Percentiles rank a stretch among this genome's conserved stretches.
Evolutionary conservation across 192 early-diverging fungal species (phyloP).

Genomic region (Backusella tarrabulga): DNA sequence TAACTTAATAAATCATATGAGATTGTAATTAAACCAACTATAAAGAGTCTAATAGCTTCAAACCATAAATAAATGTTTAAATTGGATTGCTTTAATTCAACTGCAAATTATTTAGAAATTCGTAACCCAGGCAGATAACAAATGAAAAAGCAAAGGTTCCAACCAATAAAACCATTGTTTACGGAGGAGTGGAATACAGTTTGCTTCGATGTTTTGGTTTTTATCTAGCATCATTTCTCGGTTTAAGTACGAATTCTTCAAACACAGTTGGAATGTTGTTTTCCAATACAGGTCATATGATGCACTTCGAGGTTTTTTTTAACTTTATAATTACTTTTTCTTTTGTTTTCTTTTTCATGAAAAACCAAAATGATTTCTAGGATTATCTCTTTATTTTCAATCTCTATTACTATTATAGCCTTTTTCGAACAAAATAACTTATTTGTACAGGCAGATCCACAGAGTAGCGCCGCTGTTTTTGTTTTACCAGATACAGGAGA

Average conservation of each 20-base stretch:
- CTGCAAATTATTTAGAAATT: no score
- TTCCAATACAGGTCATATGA: neutral
- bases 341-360: neutral
- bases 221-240: neutral
- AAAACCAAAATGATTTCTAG: neutral
- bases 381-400: neutral
- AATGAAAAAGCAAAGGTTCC: no score
- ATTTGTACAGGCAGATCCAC: neutral
- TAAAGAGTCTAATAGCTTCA: no score
- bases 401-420: neutral
- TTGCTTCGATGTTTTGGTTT: neutral
- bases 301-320: neutral
- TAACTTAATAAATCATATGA: no score
- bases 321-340: neutral
- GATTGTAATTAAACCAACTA: no score
- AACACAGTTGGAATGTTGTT: neutral
- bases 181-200: neutral
- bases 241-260: neutral
- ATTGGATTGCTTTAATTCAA: no score
- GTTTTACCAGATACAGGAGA: constrained; percentile 1
- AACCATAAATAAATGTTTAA: no score
- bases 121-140: no score
- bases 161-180: neutral
- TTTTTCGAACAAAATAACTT: neutral
- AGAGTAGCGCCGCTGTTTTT: neutral